A percentile compares a stretch with the other conserved stretches of the same genome.
These are phyloP conservation scores for Pulveroboletus sp. DNA, from an alignment of 1,284 basidiomycete genomes.

Conservation along the genomic window DNA sequence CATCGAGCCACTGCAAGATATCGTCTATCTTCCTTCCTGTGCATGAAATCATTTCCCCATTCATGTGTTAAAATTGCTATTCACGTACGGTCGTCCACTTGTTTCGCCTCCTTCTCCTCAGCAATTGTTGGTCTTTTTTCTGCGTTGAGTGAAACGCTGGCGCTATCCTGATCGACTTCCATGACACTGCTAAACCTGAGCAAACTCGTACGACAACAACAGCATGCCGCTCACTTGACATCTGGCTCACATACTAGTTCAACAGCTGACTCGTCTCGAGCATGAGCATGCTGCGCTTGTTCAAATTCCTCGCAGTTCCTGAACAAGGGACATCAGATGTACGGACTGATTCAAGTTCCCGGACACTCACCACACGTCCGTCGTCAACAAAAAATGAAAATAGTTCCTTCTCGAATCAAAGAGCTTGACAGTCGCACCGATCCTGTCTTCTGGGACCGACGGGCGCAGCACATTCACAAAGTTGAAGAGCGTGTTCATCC, in stretches of 20 bases:
- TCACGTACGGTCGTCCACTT: not conserved
- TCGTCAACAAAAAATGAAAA: conserved; percentile 15
- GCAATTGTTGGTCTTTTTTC: not conserved
- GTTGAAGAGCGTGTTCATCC: not conserved
- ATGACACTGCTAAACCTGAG: not conserved
- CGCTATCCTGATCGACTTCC: not conserved
- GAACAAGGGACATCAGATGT: not conserved
- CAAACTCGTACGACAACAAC: too few species aligned
- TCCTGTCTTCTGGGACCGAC: conserved; percentile 1
- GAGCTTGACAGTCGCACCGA: conserved; percentile 5
- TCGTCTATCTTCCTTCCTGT: conserved; percentile 3
- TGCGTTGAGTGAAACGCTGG: not conserved
- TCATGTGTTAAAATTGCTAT: not conserved
- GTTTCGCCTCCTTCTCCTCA: not conserved
- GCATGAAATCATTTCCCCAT: not conserved
- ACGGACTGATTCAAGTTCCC: not conserved
- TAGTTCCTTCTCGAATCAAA: conserved; percentile 8
- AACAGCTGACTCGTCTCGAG: not conserved
- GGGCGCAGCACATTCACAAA: not conserved
- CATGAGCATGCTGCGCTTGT: not conserved
- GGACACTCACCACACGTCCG: conserved; percentile 8
- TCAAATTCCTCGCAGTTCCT: conserved; percentile 8
- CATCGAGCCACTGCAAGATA: conserved; percentile 3
- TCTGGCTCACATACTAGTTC: not conserved
- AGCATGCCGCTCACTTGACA: not conserved